Percentiles rank a stretch among this genome's conserved stretches.
Conservation (phyloP, 2,329 filamentous ascomycete genomes). For the Fusarium sp. region DNA sequence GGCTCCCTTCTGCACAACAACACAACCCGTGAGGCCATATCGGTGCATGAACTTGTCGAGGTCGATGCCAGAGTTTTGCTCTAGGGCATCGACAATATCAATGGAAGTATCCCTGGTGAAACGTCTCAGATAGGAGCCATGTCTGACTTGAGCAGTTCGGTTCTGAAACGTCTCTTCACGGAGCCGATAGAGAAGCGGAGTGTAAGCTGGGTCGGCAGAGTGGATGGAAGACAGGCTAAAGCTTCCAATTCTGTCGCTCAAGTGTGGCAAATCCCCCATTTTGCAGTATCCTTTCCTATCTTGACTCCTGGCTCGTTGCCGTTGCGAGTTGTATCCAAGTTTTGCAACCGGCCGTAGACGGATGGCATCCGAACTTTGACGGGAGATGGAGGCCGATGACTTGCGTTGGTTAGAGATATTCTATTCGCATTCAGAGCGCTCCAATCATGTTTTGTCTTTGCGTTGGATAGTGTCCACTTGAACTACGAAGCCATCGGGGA, state of each 20-base stretch:
- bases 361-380: not conserved
- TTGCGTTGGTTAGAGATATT: not conserved
- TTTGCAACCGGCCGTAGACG: not conserved
- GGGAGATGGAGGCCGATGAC: not conserved
- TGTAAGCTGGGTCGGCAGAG: slow-evolving; percentile 25
- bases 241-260: slow-evolving; percentile 22
- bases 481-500: not conserved
- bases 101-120: slow-evolving; percentile 15
- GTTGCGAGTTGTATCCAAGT: not conserved
- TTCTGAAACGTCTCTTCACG: slow-evolving; percentile 32
- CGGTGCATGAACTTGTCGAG: slow-evolving; percentile 19
- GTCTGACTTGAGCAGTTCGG: slow-evolving; percentile 26
- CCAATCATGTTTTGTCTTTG: slow-evolving; percentile 11
- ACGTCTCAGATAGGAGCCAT: slow-evolving; percentile 21
- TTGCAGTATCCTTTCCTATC: not conserved
- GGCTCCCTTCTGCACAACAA: slow-evolving; percentile 15
- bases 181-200: slow-evolving; percentile 31
- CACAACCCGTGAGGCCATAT: slow-evolving; percentile 27
- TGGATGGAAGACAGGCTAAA: slow-evolving; percentile 22
- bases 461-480: slow-evolving; percentile 7
- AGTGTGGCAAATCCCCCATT: slow-evolving; percentile 9
- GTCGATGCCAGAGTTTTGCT: not conserved
- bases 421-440: not conserved
- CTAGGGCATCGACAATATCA: not conserved
- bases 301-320: no score